Percentiles rank a stretch among this genome's conserved stretches.
Conservation (phyloP, 2,329 filamentous ascomycete genomes). For the Aureobasidium sp. region DNA sequence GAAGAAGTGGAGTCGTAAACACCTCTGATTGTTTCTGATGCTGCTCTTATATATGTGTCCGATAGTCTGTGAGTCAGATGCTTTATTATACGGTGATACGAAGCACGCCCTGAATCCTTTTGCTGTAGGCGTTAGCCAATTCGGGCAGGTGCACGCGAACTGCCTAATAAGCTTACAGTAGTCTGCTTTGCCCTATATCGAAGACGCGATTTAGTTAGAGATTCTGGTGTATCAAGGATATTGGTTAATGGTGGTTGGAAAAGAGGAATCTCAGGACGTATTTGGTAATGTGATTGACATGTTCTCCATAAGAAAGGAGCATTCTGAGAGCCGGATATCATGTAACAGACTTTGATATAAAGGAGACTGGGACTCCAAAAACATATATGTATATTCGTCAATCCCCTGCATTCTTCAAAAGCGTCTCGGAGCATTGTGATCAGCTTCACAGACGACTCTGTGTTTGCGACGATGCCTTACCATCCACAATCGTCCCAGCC, state of each 20-base stretch:
- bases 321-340: too few relatives aligned
- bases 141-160: background rate
- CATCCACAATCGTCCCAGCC: slow-evolving; percentile 21
- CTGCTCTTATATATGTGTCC: background rate
- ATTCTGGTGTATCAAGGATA: too few relatives aligned
- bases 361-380: too few relatives aligned
- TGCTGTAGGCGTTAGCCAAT: background rate
- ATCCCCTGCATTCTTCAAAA: background rate
- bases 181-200: background rate
- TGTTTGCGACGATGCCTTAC: background rate
- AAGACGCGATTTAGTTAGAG: too few relatives aligned
- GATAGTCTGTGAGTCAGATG: background rate
- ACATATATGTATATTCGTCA: too few relatives aligned
- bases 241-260: too few relatives aligned
- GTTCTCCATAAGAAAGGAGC: too few relatives aligned
- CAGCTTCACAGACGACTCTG: background rate
- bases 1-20: too few relatives aligned
- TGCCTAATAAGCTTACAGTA: background rate
- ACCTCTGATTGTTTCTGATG: too few relatives aligned
- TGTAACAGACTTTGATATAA: too few relatives aligned
- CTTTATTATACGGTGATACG: background rate
- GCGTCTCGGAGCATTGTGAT: background rate
- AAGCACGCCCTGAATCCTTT: background rate
- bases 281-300: too few relatives aligned
- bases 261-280: too few relatives aligned